Conservation (phyloP, 805 yeast species). For the Teunomyces cretensis region DNA sequence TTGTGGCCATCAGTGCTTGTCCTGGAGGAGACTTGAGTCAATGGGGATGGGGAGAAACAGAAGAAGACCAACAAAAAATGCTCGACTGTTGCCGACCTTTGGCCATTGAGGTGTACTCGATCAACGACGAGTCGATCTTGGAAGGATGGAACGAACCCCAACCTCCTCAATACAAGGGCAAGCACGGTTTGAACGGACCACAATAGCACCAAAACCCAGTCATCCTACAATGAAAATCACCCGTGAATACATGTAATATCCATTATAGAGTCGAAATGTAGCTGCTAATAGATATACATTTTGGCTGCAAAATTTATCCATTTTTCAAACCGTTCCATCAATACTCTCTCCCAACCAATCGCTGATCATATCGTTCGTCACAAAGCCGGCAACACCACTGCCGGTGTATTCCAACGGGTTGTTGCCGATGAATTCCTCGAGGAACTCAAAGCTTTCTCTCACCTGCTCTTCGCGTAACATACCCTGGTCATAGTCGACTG, state of each 20-base stretch:
- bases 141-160: slow-evolving; percentile 53
- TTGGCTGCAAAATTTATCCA: neutral
- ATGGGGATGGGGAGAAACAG: slow-evolving; percentile 72
- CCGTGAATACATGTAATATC: neutral
- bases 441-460: slow-evolving; percentile 31
- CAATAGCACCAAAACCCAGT: no score
- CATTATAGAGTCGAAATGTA: no score
- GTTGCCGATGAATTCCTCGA: slow-evolving; percentile 23
- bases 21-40: slow-evolving; percentile 69
- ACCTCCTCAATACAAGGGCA: slow-evolving; percentile 52
- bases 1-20: slow-evolving; percentile 65
- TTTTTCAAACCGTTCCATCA: slow-evolving; percentile 40
- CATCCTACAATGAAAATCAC: no score
- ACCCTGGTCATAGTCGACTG: slow-evolving; percentile 12
- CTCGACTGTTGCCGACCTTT: slow-evolving; percentile 62
- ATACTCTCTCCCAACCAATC: slow-evolving; percentile 47
- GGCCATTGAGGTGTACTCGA: slow-evolving; percentile 57
- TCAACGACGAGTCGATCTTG: slow-evolving; percentile 48
- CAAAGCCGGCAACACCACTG: slow-evolving; percentile 43
- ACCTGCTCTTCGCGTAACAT: slow-evolving; percentile 10
- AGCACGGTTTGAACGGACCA: slow-evolving; percentile 48
- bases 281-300: no score
- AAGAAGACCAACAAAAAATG: slow-evolving; percentile 50
- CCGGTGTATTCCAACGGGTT: slow-evolving; percentile 35
- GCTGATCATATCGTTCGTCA: slow-evolving; percentile 42